Base-by-base conservation (phyloP, 805 yeast species). In the Candida adriatica region DNA sequence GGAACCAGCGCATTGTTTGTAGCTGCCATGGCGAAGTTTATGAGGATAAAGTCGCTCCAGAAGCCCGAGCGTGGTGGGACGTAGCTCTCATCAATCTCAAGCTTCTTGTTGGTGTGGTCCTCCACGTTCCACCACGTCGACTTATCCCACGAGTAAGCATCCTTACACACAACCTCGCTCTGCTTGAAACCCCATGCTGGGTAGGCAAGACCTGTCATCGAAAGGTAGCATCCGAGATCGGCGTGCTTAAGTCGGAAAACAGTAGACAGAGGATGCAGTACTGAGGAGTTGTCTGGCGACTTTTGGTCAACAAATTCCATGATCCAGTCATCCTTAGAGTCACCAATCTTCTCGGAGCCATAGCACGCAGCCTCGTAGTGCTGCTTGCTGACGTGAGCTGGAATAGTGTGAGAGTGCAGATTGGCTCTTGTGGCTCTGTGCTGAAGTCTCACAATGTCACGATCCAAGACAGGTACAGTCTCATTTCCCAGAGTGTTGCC, bases 71-170 rank as follows among this genome's bases (percentile, higher is more conserved):
- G 75, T 47, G 94, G 94, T 43, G 83, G 62, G 21, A 29, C 49
- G 33, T 33, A 69, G 27, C 11, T 63, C 62, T 8, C 56, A 41
- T 83, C 75, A 24, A 64, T 61, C n/a, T 76, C 76, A 43, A 81
- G 58, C 25, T 66, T 56, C 19, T 59, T 64, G 56, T 83, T 81
- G 37, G 58, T 59, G 54, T 83, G 86, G 45, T 70, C 70, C 56
- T 83, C 94, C 37, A 83, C 67, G 55, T 81, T 82, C 92, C 92
- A 83, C 90, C 92, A 83, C 8, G 88, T 81, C 43, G 90, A 67
- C 62, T 81, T 81, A 51, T 83, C 94, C 56, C 78, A 73, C 30
- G 53, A 61, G 49, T 76, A 62, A 1, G 72, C 56, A 6, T 62
- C 50, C 42, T 73, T 73, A 56, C 94, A 83, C 6, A 77, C 72